These are phyloP conservation scores for Solanum megistacrolobum DNA, from an alignment of 257 asterid species.

Conservation along the genomic window DNA sequence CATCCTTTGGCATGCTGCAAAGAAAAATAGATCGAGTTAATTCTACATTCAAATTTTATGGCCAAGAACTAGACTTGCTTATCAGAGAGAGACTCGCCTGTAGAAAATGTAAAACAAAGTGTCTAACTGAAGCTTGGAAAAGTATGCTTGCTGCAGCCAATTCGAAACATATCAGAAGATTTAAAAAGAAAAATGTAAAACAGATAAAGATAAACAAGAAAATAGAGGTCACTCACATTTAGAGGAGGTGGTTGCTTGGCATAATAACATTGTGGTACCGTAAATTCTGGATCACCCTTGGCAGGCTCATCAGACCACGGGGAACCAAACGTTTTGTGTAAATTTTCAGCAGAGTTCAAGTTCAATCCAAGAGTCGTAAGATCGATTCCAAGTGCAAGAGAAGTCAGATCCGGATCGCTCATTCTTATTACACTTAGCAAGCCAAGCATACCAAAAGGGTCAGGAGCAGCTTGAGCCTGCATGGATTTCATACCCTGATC, in stretches of 20 bases:
- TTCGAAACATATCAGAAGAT: slow-evolving; percentile 11
- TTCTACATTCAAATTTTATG: not conserved
- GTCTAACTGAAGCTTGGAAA: slow-evolving; percentile 76
- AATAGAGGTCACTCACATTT: slow-evolving; percentile 41
- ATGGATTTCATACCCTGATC: slow-evolving; percentile 76
- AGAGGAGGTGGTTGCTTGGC: slow-evolving; percentile 78
- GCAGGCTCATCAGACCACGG: slow-evolving; percentile 98
- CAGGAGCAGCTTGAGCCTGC: slow-evolving; percentile 55
- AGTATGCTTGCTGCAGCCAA: slow-evolving; percentile 78
- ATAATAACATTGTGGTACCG: slow-evolving; percentile 90
- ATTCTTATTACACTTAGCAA: slow-evolving; percentile 76
- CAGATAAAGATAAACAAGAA: not conserved
- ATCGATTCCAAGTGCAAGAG: slow-evolving; percentile 96
- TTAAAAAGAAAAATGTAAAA: slow-evolving; percentile 1
- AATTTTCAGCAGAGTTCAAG: slow-evolving; percentile 84
- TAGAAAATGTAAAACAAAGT: slow-evolving; percentile 83
- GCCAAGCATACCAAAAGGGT: slow-evolving; percentile 87
- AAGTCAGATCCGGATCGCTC: slow-evolving; percentile 81
- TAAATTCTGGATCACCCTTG: slow-evolving; percentile 85
- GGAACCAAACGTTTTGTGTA: slow-evolving; percentile 77
- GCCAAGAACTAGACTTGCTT: not conserved
- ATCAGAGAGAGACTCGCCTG: slow-evolving; percentile 30
- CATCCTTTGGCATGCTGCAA: slow-evolving; percentile 98
- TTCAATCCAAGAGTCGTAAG: slow-evolving; percentile 89
- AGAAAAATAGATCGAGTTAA: slow-evolving; percentile 1